Evolutionary conservation across 768 basidiomycete genomes (phyloP).

Genomic region (Leccinellum rugosiceps): DNA sequence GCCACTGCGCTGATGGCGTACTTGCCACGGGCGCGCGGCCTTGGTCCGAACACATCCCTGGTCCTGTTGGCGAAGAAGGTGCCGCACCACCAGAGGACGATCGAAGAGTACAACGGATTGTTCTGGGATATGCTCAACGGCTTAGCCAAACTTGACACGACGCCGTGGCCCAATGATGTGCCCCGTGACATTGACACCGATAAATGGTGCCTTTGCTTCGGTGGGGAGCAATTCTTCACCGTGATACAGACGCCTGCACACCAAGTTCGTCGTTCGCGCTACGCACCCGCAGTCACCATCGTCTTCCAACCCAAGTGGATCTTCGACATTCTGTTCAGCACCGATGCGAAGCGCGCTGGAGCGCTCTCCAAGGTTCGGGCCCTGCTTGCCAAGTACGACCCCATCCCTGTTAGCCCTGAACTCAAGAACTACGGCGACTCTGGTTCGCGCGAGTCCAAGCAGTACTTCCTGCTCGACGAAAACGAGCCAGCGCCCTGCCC

Average conservation of each 20-base stretch:
- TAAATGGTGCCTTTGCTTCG: conserved; percentile 22
- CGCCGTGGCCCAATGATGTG: conserved; percentile 13
- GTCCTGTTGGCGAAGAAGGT: conserved; percentile 18
- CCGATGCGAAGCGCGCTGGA: conserved; percentile 15
- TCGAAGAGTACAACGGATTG: conserved; percentile 18
- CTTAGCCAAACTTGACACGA: conserved; percentile 14
- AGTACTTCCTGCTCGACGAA: conserved; percentile 23
- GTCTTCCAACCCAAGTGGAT: conserved; percentile 26
- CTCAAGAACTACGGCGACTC: conserved; percentile 22
- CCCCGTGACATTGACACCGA: conserved; percentile 23
- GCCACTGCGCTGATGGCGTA: conserved; percentile 13
- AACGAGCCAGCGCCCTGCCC: conserved; percentile 20
- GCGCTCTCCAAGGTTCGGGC: conserved; percentile 17
- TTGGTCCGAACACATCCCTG: conserved; percentile 21
- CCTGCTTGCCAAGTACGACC: conserved; percentile 18
- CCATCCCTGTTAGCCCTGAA: conserved; percentile 21
- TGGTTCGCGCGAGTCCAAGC: conserved; percentile 20
- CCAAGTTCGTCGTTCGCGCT: conserved; percentile 21
- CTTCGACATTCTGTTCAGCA: conserved; percentile 22
- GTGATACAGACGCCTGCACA: conserved; percentile 22
- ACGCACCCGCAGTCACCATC: conserved; percentile 18
- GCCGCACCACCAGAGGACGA: not conserved
- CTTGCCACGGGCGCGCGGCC: conserved; percentile 13
- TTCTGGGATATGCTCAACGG: conserved; percentile 23
- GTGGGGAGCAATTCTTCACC: conserved; percentile 19